Base-by-base conservation (phyloP, 345 rosid species). In the Crucihimalaya himalaica region DNA sequence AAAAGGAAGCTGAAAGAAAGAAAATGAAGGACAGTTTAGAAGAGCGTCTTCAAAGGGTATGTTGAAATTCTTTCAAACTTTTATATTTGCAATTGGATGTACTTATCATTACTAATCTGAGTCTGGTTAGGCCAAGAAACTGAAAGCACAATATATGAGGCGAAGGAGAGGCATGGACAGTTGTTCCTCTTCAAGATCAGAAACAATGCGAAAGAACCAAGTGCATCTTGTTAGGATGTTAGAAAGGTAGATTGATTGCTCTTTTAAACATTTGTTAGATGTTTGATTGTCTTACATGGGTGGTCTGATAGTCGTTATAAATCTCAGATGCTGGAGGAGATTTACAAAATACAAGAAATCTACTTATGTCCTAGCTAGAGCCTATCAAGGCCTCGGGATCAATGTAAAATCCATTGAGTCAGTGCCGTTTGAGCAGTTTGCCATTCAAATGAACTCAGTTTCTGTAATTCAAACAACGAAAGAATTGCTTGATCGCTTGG, bases 371-470 rank as follows among this genome's bases (percentile, higher is more conserved):
- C 78, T 95, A 79, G 87, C 85, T 63, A 90, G 80, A 72, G 87
- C 89, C 50, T 90, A 77, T 79, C 81, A 81, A 42, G 79, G 80
- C 63, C 62, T 95, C 70, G 84, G 88, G 57, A 87, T 95, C 6
- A 79, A 82, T 58, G 84, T 80, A 74, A 80, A 62, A n/a, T 61
- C 73, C 23, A 79, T 84, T 15, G 82, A 83, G 80, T 77, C 86
- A 8, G 79, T 88, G 81, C 94, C 96, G 16, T 95, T 95, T 79
- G 99, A 95, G 71, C 88, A 84, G 74, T 83, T 95, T 64, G 98
- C 99, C 21, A 57, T 70, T 79, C 82, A 84, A 68, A 88, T 95
- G 67, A 93, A 87, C 77, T 92, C 96, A 35, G 28, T 65, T 32
- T 43, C 81, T 68, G 90, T 90, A 5, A 83, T 95, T 52, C 92